phyloP scores from a whole-genome alignment of 768 basidiomycete species.

The Clavaria fumosa region DNA sequence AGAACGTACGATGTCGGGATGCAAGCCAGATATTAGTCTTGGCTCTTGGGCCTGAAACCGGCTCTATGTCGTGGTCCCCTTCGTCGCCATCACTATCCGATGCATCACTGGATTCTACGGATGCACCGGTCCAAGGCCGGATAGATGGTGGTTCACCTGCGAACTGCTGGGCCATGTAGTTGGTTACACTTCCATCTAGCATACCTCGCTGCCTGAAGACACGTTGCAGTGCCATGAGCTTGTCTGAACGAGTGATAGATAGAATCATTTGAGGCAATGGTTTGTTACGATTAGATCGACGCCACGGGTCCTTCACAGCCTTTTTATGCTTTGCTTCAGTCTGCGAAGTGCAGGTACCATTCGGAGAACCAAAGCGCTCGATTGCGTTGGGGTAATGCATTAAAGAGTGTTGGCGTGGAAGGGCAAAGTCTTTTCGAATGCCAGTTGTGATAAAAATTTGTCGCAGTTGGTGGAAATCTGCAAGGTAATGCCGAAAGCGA shows the following conservation, averaged over 20 bases:
- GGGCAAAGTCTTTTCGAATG: conserved; percentile 8
- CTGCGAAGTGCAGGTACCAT: conserved; percentile 13
- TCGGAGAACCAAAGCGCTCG: conserved; percentile 11
- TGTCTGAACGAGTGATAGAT: conserved; percentile 13
- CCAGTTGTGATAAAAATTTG: conserved; percentile 8
- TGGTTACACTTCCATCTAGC: no score
- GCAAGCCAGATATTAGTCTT: no score
- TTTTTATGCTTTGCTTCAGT: conserved; percentile 15
- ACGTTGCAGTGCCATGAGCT: conserved; percentile 9
- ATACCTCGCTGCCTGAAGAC: conserved; percentile 11
- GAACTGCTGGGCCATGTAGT: no score
- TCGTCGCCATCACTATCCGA: no score
- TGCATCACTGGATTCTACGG: no score
- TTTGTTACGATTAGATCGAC: conserved; percentile 11
- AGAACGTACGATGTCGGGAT: no score
- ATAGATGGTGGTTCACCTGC: no score
- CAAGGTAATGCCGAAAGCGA: conserved; percentile 2
- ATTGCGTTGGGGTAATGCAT: conserved; percentile 11
- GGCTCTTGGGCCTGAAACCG: no score
- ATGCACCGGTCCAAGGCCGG: no score
- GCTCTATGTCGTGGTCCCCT: no score
- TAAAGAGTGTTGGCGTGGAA: conserved; percentile 13
- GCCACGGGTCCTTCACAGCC: conserved; percentile 15
- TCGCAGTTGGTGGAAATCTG: conserved; percentile 7
- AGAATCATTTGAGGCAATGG: conserved; percentile 13